Base-by-base conservation (phyloP, 768 basidiomycete genomes). In the Paxillus ammoniavirescens region DNA sequence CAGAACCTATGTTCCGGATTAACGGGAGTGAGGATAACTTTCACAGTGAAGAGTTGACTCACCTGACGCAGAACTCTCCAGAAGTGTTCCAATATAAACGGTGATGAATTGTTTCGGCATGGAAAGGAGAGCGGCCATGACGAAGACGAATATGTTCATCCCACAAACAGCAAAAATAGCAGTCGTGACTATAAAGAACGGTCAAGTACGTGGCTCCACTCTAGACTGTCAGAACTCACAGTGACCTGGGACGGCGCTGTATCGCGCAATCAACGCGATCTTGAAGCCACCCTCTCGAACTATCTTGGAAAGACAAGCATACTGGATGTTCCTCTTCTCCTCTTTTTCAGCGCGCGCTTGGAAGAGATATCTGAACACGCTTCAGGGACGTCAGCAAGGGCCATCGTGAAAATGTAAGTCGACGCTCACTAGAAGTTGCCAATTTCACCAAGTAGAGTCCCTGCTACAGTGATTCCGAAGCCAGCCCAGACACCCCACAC, bases 81-180 rank as follows among this genome's bases (percentile, higher is more conserved):
- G 67, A 28, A 89, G 75, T 30, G 91, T 91, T 35, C 93, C 93
- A 14, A 95, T 79, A 64, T 97, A 97, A 12, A 97, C 94, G 8
- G 89, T 91, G 59, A 93, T 81, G 61, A 97, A 87, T 68, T 97
- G 93, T 65, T 95, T 95, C 7, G 93, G 93, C 65, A 93, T 71
- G 17, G 91, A 91, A 15, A 94, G 73, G 60, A 93, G 71, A 4
- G 93, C 88, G 21, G 94, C 93, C 7, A 91, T 55, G 47, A 82
- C 75, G 70, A 95, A 97, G 28, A 84, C 77, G 61, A 84, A 73
- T 58, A 94, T 86, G 53, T 76, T 75, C 87, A 96, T 92, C 36
- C 94, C 94, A 65, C 91, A 94, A 4, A 93, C 86, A 2, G 92
- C 82, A 65, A 95, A 93, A 5, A 95, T 80, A 33, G 88, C 90